phyloP scores from a whole-genome alignment of 805 yeast species.

The Yarrowia porcina region DNA sequence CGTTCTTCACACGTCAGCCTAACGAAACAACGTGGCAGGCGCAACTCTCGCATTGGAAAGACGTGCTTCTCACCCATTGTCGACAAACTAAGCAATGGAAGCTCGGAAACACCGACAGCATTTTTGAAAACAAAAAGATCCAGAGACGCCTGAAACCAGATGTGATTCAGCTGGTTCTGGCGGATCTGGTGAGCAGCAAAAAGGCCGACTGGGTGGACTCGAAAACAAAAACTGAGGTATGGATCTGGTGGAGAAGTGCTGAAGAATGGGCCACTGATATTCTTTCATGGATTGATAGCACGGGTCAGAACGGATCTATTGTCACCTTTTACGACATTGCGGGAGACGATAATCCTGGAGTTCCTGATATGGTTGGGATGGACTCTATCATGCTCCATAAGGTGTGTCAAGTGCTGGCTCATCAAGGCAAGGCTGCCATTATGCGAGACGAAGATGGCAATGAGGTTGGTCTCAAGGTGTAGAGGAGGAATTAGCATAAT shows the following conservation, averaged over 20 bases:
- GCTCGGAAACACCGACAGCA: slow-evolving; percentile 35
- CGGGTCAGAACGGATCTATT: slow-evolving; percentile 75
- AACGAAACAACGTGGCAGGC: slow-evolving; percentile 72
- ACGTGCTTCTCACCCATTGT: slow-evolving; percentile 61
- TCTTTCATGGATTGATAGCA: slow-evolving; percentile 65
- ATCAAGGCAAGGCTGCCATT: slow-evolving; percentile 68
- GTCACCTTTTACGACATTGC: slow-evolving; percentile 79
- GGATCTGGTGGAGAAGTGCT: slow-evolving; percentile 66
- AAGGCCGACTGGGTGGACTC: slow-evolving; percentile 55
- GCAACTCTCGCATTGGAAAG: slow-evolving; percentile 77
- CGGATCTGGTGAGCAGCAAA: slow-evolving; percentile 52
- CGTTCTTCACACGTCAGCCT: slow-evolving; percentile 86
- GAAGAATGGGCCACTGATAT: slow-evolving; percentile 65
- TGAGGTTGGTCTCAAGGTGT: slow-evolving; percentile 65
- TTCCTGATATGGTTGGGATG: slow-evolving; percentile 60
- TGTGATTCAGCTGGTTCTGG: slow-evolving; percentile 54
- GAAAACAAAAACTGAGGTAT: slow-evolving; percentile 31
- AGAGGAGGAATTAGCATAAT: not conserved
- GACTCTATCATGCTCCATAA: slow-evolving; percentile 53
- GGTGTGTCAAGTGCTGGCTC: slow-evolving; percentile 57
- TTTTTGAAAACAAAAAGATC: slow-evolving; percentile 38
- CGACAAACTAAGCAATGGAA: slow-evolving; percentile 54
- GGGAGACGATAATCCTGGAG: slow-evolving; percentile 52
- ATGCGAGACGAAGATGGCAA: slow-evolving; percentile 63
- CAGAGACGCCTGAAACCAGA: slow-evolving; percentile 49